Evolutionary conservation across 208 protist species (phyloP), one percentile per base, ranked within the genome.

Genomic region (Leishmania turanica): DNA sequence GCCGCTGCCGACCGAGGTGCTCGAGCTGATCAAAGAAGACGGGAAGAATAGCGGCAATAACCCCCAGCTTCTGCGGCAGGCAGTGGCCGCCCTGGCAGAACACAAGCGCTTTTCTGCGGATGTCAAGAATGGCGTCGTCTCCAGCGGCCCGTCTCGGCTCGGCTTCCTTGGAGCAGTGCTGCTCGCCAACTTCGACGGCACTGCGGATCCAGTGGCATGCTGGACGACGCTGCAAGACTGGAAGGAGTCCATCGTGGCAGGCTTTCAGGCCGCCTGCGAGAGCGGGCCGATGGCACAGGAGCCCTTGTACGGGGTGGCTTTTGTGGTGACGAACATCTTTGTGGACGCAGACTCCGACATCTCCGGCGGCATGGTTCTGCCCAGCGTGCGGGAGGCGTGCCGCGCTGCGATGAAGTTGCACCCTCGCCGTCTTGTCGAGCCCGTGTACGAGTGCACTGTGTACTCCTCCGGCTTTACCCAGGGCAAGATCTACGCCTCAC

Each of bases 261-360:
- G 98, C 1, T 99, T 99, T 80, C 98, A 99, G 88, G 85, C 99
- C 7, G 99, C 98, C 0, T 91, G 93, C 21, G 82, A 91, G 71
- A 91, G 84, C 60, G 99, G 99, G 19, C 99, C 99, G 45, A 93
- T 99, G 82, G 99, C 99, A 88, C 97, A 99, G 79, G 99, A 99
- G 88, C 99, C 99, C 4, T 90, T 99, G 88, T 93, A 87, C 40
- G 99, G 98, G 40, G 87, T 99, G 27, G 91, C 89, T 27, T 97
- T 98, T 79, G 78, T 97, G 27, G 87, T 98, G 34, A 96, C 93
- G 7, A 88, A 96, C 78, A 53, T 96, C 40, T 64, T 71, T 42
- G 79, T 97, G 42, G 84, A 93, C 51, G 81, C 83, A 27, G 65
- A 70, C 47, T 80, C 83, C 9, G 86, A 88, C 40, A 89, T 97